Percentiles rank a stretch among this genome's conserved stretches.
These are phyloP conservation scores for Rosa rugosa DNA, from an alignment of 306 rosid species.

Conservation along the genomic window DNA sequence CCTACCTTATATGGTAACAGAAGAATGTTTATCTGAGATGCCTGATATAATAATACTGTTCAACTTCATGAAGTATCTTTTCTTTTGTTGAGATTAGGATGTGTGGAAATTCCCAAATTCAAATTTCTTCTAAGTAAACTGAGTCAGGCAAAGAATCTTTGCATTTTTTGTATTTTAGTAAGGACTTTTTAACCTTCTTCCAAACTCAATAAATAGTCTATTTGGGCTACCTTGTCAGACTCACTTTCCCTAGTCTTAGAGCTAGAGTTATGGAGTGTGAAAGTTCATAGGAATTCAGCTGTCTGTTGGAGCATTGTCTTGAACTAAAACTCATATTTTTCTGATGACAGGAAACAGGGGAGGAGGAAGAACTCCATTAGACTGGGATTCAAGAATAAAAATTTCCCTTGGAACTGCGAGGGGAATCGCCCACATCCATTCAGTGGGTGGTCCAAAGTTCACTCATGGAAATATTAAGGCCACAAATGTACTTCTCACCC, in stretches of 20 bases:
- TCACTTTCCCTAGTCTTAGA: neutral
- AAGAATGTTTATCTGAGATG: neutral
- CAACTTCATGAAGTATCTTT: neutral
- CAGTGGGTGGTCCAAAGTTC: constrained; percentile 81
- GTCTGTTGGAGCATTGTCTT: neutral
- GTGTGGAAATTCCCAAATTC: neutral
- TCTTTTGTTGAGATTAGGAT: neutral
- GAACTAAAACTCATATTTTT: constrained; percentile 7
- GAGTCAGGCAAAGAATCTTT: neutral
- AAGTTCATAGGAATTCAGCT: constrained; percentile 3
- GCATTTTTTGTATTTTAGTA: neutral
- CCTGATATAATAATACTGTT: neutral
- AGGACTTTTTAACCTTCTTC: neutral
- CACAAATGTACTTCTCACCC: constrained; percentile 82
- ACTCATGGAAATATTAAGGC: constrained; percentile 86
- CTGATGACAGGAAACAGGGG: constrained; percentile 61
- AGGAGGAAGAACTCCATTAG: constrained; percentile 66
- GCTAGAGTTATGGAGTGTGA: neutral
- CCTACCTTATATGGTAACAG: neutral
- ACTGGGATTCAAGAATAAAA: constrained; percentile 80
- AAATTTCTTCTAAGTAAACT: neutral
- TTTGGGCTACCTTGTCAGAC: neutral
- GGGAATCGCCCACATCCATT: constrained; percentile 82
- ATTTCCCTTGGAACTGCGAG: constrained; percentile 76
- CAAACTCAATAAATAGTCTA: neutral